These are phyloP conservation scores for Ophiognomonia clavigignenti-juglandacearum DNA, from an alignment of 2,329 filamentous ascomycete genomes.

Conservation along the genomic window DNA sequence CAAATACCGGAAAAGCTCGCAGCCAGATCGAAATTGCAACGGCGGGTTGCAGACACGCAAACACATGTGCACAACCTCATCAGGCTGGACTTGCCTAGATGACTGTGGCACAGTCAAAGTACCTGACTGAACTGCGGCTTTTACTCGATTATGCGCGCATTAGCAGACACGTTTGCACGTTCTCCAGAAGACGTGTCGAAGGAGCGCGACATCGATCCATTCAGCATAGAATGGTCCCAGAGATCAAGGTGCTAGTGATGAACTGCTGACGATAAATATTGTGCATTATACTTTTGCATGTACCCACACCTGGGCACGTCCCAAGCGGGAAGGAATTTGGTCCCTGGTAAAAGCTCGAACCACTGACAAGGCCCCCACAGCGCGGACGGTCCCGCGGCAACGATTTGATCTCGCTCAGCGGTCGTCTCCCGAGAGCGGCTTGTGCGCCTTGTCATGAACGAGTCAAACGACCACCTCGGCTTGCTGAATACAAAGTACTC, in stretches of 20 bases:
- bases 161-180: conserved; percentile 22
- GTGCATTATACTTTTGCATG: conserved; percentile 6
- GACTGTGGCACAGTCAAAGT: conserved; percentile 3
- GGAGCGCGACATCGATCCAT: too few species aligned
- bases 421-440: conserved; percentile 8
- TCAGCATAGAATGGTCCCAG: not conserved
- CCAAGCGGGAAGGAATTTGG: too few species aligned
- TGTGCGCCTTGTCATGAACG: too few species aligned
- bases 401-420: conserved; percentile 6
- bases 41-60: not conserved
- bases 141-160: conserved; percentile 16
- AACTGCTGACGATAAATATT: conserved; percentile 8
- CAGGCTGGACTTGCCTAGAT: conserved; percentile 12
- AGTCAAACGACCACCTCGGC: not conserved
- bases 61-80: conserved; percentile 9
- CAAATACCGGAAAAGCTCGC: too few species aligned
- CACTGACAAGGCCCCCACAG: conserved; percentile 7
- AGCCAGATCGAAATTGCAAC: conserved; percentile 14
- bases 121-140: conserved; percentile 9
- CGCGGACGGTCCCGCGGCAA: conserved; percentile 11
- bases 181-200: too few species aligned
- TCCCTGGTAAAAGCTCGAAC: conserved; percentile 1
- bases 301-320: not conserved
- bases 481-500: not conserved
- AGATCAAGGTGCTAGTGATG: conserved; percentile 1